These are phyloP conservation scores for Barnettozyma populi DNA, from an alignment of 805 yeast species.

Conservation along the genomic window DNA sequence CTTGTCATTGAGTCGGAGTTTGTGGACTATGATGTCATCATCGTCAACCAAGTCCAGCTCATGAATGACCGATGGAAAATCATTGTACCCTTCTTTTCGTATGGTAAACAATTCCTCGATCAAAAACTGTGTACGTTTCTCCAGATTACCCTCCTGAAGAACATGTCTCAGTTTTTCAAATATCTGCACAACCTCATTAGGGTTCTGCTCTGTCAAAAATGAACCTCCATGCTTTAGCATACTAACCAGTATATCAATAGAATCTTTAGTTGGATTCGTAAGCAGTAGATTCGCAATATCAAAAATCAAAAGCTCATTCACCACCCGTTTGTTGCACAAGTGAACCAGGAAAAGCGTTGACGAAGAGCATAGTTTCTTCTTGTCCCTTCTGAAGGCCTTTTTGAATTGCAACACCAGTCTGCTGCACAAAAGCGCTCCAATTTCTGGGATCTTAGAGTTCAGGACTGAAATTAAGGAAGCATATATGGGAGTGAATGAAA, in stretches of 20 bases:
- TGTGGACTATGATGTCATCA: slow-evolving; percentile 54
- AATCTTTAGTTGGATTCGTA: slow-evolving; percentile 44
- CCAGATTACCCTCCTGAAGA: slow-evolving; percentile 49
- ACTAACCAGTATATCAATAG: slow-evolving; percentile 48
- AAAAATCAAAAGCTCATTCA: slow-evolving; percentile 47
- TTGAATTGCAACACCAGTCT: slow-evolving; percentile 58
- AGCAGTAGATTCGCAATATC: slow-evolving; percentile 47
- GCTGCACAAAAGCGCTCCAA: slow-evolving; percentile 53
- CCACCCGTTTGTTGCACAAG: slow-evolving; percentile 56
- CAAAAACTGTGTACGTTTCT: slow-evolving; percentile 36
- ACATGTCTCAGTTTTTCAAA: slow-evolving; percentile 57
- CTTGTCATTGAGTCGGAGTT: slow-evolving; percentile 47
- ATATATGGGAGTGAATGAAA: slow-evolving; percentile 41
- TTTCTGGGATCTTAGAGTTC: slow-evolving; percentile 61
- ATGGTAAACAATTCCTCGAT: slow-evolving; percentile 48
- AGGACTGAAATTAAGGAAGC: slow-evolving; percentile 55
- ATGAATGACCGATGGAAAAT: slow-evolving; percentile 34
- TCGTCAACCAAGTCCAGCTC: slow-evolving; percentile 60
- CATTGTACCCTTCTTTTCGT: slow-evolving; percentile 40
- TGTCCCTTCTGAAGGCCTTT: slow-evolving; percentile 42
- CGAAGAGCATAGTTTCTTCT: slow-evolving; percentile 38
- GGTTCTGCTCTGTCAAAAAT: slow-evolving; percentile 37
- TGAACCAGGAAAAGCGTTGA: slow-evolving; percentile 51
- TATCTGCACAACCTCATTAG: slow-evolving; percentile 41
- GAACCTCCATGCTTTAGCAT: slow-evolving; percentile 51